A percentile compares a stretch with the other conserved stretches of the same genome.
These are phyloP conservation scores for Trypanosoma caninum DNA, from an alignment of 208 protist species.

Conservation along the genomic window DNA sequence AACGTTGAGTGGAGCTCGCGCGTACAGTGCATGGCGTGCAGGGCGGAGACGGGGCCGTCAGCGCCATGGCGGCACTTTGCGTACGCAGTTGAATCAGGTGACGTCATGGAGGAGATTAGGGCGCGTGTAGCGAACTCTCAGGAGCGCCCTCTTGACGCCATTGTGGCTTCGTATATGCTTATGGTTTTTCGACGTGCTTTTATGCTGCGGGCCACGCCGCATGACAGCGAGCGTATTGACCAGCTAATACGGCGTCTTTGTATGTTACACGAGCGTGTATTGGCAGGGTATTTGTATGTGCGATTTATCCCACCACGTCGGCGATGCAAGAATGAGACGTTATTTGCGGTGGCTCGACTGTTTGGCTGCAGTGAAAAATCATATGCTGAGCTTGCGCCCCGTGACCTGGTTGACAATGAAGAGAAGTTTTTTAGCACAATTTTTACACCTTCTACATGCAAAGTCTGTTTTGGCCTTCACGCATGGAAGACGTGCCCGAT, in stretches of 20 bases:
- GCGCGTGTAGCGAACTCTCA: constrained; percentile 54
- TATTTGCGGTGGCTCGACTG: constrained; percentile 26
- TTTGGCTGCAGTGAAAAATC: constrained; percentile 26
- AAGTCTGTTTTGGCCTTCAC: constrained; percentile 75
- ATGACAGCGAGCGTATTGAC: constrained; percentile 63
- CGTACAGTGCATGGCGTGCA: constrained; percentile 66
- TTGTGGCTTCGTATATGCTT: constrained; percentile 75
- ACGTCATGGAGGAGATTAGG: constrained; percentile 71
- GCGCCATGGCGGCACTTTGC: constrained; percentile 74
- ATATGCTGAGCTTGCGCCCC: constrained; percentile 21
- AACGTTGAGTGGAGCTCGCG: constrained; percentile 69
- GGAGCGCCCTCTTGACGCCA: constrained; percentile 58
- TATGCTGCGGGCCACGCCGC: constrained; percentile 59
- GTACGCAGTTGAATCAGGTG: constrained; percentile 46
- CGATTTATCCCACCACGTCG: constrained; percentile 48
- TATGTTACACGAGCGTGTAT: constrained; percentile 66
- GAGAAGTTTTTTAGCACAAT: constrained; percentile 52
- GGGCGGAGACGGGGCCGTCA: constrained; percentile 69
- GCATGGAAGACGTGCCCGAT: constrained; percentile 73
- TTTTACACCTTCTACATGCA: constrained; percentile 65
- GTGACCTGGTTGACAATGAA: constrained; percentile 34
- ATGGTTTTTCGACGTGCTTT: constrained; percentile 83
- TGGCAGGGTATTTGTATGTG: constrained; percentile 79
- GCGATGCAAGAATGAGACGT: constrained; percentile 34
- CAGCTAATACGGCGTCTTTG: constrained; percentile 59